Evolutionary conservation across 2,329 filamentous ascomycete genomes (phyloP).

Genomic region (Zopfia rhizophila): DNA sequence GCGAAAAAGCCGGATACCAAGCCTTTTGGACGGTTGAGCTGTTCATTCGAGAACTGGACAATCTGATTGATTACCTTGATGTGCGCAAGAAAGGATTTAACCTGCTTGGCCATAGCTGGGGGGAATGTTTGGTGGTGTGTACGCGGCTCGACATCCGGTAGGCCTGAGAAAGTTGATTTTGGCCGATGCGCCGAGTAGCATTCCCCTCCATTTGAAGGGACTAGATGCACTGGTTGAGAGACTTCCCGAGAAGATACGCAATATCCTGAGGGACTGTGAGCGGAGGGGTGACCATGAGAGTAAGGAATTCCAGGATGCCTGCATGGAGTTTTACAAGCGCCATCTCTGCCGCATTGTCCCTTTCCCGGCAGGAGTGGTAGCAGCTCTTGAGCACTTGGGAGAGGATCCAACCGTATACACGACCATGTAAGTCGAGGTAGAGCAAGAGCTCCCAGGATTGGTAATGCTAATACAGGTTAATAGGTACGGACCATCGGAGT

Average conservation of each 20-base stretch:
- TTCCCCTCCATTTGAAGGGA: conserved; percentile 28
- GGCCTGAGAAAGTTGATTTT: conserved; percentile 53
- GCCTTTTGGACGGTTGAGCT: conserved; percentile 61
- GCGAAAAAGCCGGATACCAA: conserved; percentile 55
- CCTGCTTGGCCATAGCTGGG: conserved; percentile 63
- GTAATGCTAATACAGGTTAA: no score
- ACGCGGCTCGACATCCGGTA: conserved; percentile 1
- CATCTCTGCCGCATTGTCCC: conserved; percentile 7
- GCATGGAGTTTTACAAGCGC: conserved; percentile 14
- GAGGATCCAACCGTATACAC: conserved; percentile 46
- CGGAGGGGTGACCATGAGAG: conserved; percentile 17
- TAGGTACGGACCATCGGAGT: conserved; percentile 53
- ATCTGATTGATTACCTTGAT: conserved; percentile 55
- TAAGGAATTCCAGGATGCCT: conserved; percentile 15
- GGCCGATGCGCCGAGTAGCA: conserved; percentile 22
- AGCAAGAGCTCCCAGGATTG: no score
- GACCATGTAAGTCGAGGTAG: conserved; percentile 40
- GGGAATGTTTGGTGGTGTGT: conserved; percentile 57
- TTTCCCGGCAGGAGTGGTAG: conserved; percentile 27
- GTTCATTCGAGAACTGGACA: conserved; percentile 62
- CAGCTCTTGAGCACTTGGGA: conserved; percentile 33
- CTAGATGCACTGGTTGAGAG: conserved; percentile 22
- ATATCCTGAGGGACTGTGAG: conserved; percentile 27
- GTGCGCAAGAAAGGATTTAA: conserved; percentile 52
- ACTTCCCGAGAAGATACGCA: conserved; percentile 30